phyloP scores from a whole-genome alignment of 2,329 filamentous ascomycete genomes.

The Colletotrichum camelliae region DNA sequence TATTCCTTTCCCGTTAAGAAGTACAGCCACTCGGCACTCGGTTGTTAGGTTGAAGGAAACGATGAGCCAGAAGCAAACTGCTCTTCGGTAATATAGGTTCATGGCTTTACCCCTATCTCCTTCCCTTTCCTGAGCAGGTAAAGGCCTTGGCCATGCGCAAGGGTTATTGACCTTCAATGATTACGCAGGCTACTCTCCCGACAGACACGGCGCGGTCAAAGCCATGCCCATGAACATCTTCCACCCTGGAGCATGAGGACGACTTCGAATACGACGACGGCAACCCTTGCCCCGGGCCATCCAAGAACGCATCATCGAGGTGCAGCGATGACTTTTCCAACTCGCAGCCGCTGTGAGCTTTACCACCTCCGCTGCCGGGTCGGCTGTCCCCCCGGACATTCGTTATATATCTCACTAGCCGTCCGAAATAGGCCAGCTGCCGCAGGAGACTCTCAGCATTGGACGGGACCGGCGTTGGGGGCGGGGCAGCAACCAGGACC shows the following conservation, averaged over 20 bases:
- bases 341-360: neutral
- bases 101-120: neutral
- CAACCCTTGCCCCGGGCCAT: neutral
- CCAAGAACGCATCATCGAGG: neutral
- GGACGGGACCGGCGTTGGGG: too few relatives aligned
- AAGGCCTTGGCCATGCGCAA: neutral
- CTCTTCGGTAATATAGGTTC: neutral
- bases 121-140: neutral
- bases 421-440: neutral
- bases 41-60: neutral
- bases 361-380: neutral
- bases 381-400: neutral
- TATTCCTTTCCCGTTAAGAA: neutral
- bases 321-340: neutral
- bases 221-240: neutral
- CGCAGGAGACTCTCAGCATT: neutral
- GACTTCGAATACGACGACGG: neutral
- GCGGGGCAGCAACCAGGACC: too few relatives aligned
- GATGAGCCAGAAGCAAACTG: neutral
- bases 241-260: neutral
- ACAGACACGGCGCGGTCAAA: neutral
- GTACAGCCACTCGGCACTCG: neutral
- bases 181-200: neutral
- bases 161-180: neutral
- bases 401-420: neutral